Evolutionary conservation across 116 monocot genomes (phyloP), one percentile per base, ranked within the genome.

Genomic region (Trichopus zeylanicus): DNA sequence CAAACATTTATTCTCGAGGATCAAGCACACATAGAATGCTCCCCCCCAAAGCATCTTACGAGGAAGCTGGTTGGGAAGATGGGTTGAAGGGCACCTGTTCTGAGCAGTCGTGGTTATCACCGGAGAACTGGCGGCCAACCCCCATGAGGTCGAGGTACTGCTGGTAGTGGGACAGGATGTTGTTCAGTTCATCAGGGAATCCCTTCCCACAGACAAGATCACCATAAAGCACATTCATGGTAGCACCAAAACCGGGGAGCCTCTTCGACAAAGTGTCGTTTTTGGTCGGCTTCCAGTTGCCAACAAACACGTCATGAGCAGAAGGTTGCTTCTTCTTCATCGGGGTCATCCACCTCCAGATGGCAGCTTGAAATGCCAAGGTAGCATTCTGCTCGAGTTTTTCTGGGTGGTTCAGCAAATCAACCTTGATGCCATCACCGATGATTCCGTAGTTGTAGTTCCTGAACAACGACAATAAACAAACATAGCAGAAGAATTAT

Each of bases 141-240:
- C 95, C 95, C 95, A 95, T 84, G 39, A 95, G 66, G 56, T 90
- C 95, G 9, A 95, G 95, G 72, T 90, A 95, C 33, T 95, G 75
- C 55, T 95, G 95, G 69, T 95, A 95, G 63, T 88, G 89, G 9
- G 93, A 93, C 24, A 93, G 80, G 46, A 80, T 69, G 73, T 31
- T 74, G 77, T 93, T 93, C 93, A 93, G 88, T 55, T 47, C 29
- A 42, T 93, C 89, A 7, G 52, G 23, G 47, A 56, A 88, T 9
- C 93, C 93, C 46, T 93, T 77, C 7, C 93, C 89, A 15, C 93
- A 93, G 0, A 72, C 21, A 18, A 52, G 69, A 31, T 93, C 93
- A 1, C 85, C 75, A 24, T 88, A 85, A 10, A 93, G 85, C 46
- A 93, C 24, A 57, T 93, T 93, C 82, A 93, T 88, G 56, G 93